Conservation (phyloP, 768 basidiomycete genomes). For the Calocera viscosa region DNA sequence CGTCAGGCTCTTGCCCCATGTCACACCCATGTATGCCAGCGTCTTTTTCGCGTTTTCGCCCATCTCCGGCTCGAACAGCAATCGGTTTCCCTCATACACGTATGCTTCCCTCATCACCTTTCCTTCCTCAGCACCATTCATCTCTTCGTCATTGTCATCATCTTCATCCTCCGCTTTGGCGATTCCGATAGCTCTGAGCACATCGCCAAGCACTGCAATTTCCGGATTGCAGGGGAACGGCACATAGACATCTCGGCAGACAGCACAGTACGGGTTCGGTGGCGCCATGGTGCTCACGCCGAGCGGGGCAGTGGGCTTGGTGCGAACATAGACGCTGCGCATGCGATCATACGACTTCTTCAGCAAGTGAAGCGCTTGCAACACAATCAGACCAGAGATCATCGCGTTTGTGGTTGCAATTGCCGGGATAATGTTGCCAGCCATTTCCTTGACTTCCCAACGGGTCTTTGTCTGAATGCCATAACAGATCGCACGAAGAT, state of each 20-base stretch:
- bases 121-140: conserved; percentile 26
- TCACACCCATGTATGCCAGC: conserved; percentile 66
- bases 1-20: conserved; percentile 72
- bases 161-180: conserved; percentile 16
- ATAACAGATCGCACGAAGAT: conserved; percentile 82
- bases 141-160: conserved; percentile 24
- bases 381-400: conserved; percentile 84
- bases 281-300: conserved; percentile 49
- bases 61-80: conserved; percentile 88
- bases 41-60: conserved; percentile 77
- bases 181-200: conserved; percentile 57
- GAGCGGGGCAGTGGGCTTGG: conserved; percentile 67
- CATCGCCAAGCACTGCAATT: conserved; percentile 53
- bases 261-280: conserved; percentile 68
- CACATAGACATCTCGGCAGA: conserved; percentile 78
- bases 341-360: conserved; percentile 42
- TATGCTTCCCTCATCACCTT: conserved; percentile 48
- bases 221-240: conserved; percentile 60
- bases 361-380: conserved; percentile 83
- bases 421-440: conserved; percentile 97
- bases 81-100: conserved; percentile 74
- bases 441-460: conserved; percentile 99
- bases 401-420: conserved; percentile 99
- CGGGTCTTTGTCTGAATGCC: conserved; percentile 78
- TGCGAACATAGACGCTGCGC: conserved; percentile 66